A percentile compares a stretch with the other conserved stretches of the same genome.
Evolutionary conservation across 108 stramenopile genomes (phyloP).

Genomic region (Pinguiococcus pyrenoidosus): DNA sequence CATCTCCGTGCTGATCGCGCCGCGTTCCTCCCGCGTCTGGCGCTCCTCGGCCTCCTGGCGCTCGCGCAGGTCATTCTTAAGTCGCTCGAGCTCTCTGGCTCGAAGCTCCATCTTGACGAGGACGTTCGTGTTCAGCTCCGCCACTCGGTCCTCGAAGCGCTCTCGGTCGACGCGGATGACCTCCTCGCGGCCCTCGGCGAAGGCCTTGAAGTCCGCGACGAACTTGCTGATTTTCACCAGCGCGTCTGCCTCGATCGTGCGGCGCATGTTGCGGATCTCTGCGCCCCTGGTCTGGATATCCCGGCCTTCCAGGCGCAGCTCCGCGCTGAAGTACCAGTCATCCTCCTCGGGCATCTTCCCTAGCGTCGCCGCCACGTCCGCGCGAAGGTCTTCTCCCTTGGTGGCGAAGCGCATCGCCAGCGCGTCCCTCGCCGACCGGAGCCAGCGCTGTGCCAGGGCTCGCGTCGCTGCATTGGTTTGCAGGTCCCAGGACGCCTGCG

Average conservation of each 20-base stretch:
- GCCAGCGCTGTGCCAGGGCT: constrained; percentile 39
- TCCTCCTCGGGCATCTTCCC: constrained; percentile 34
- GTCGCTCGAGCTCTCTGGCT: constrained; percentile 29
- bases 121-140: constrained; percentile 11
- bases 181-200: constrained; percentile 29
- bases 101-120: constrained; percentile 32
- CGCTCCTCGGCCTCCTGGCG: constrained; percentile 26
- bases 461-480: constrained; percentile 12
- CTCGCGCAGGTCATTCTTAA: constrained; percentile 16
- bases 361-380: constrained; percentile 3
- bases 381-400: constrained; percentile 9
- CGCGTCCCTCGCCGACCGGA: constrained; percentile 24
- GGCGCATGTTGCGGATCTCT: constrained; percentile 18
- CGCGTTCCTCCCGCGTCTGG: constrained; percentile 34
- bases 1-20: constrained; percentile 22
- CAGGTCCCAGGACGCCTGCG: too few species aligned
- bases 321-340: constrained; percentile 48
- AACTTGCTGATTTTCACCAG: constrained; percentile 38
- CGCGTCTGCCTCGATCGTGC: constrained; percentile 38
- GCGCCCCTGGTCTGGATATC: constrained; percentile 10
- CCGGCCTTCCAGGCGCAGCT: constrained; percentile 35
- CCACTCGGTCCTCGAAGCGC: constrained; percentile 11
- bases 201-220: constrained; percentile 30
- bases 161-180: constrained; percentile 27
- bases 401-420: neutral